phyloP scores from a whole-genome alignment of 805 yeast species.

The Yarrowia sp. region DNA sequence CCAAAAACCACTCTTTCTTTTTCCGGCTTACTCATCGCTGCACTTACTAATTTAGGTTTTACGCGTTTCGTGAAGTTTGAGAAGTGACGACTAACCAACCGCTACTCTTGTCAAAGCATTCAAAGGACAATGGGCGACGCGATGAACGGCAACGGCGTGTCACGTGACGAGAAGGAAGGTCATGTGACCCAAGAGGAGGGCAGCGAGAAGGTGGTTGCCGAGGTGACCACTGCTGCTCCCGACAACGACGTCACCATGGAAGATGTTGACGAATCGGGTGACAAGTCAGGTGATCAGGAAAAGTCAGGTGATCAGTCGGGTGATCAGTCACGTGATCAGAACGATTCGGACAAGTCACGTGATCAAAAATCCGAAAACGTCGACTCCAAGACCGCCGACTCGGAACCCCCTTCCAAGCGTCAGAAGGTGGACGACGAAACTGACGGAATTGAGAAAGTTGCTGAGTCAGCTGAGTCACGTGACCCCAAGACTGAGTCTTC shows the following conservation, averaged over 20 bases:
- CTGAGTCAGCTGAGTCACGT: not conserved
- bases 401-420: slow-evolving; percentile 29
- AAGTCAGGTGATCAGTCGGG: not conserved
- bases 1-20: too few relatives aligned
- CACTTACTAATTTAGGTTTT: slow-evolving; percentile 31
- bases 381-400: too few relatives aligned
- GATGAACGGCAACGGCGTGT: not conserved
- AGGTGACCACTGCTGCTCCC: not conserved
- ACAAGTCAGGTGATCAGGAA: not conserved
- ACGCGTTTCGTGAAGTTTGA: slow-evolving; percentile 32
- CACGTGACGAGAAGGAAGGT: too few relatives aligned
- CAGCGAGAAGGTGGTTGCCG: not conserved
- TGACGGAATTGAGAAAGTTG: not conserved
- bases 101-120: too few relatives aligned
- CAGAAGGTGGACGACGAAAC: not conserved
- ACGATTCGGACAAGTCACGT: not conserved
- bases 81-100: not conserved
- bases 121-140: not conserved
- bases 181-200: not conserved
- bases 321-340: not conserved
- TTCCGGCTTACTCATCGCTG: not conserved
- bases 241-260: not conserved
- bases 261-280: not conserved
- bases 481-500: too few relatives aligned
- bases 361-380: too few relatives aligned